Percentiles rank a stretch among this genome's conserved stretches.
phyloP scores from a whole-genome alignment of 441 rosid genomes.

The Adansonia grandidieri region DNA sequence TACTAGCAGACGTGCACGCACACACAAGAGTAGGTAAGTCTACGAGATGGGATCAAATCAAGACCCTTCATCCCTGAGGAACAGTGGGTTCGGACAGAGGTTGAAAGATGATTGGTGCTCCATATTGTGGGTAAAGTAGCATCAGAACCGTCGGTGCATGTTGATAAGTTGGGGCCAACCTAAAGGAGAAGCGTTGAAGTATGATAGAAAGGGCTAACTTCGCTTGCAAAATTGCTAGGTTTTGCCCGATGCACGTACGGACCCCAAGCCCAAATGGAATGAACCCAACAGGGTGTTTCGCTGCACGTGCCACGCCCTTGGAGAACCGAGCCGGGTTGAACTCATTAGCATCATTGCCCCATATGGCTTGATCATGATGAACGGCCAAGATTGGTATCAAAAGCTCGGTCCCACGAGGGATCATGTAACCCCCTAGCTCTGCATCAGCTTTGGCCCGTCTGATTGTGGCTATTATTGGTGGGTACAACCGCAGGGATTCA shows the following conservation, averaged over 20 bases:
- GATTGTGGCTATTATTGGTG: constrained; percentile 88
- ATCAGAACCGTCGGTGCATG: constrained; percentile 95
- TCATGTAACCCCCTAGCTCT: constrained; percentile 73
- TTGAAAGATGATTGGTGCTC: constrained; percentile 83
- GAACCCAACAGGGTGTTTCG: constrained; percentile 71
- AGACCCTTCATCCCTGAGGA: constrained; percentile 19
- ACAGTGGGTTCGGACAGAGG: constrained; percentile 27
- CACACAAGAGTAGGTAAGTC: background rate
- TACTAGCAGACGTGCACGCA: constrained; percentile 27
- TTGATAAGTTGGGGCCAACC: constrained; percentile 72
- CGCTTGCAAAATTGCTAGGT: constrained; percentile 82
- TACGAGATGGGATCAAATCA: background rate
- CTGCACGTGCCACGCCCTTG: constrained; percentile 72
- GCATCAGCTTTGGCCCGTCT: constrained; percentile 71
- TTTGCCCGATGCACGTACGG: constrained; percentile 87
- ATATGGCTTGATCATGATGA: constrained; percentile 84
- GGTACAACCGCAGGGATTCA: constrained; percentile 81
- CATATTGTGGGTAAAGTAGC: constrained; percentile 89
- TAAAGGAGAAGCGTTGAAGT: constrained; percentile 78
- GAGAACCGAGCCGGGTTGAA: constrained; percentile 85
- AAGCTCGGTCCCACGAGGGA: constrained; percentile 88
- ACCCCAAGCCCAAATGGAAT: constrained; percentile 90
- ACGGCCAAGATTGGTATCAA: constrained; percentile 83
- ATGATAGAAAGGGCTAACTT: constrained; percentile 72
- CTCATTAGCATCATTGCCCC: constrained; percentile 88